phyloP scores from a whole-genome alignment of 2,329 filamentous ascomycete species.

The Scedosporium minutisporum region DNA sequence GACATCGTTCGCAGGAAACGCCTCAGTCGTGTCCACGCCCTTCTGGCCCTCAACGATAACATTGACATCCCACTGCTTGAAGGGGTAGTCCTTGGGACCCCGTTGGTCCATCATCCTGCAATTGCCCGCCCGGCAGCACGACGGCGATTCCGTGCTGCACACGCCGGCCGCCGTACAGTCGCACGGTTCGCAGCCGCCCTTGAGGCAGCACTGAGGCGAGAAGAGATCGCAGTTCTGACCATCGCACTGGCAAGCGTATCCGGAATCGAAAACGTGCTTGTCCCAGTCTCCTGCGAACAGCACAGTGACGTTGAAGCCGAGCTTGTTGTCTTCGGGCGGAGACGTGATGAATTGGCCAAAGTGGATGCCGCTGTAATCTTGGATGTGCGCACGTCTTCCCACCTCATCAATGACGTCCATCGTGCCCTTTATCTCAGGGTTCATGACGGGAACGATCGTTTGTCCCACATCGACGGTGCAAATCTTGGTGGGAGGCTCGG shows the following conservation, averaged over 20 bases:
- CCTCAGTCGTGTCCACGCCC: background rate
- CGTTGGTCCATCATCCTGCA: background rate
- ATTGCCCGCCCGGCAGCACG: background rate
- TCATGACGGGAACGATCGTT: slow-evolving; percentile 1
- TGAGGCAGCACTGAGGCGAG: slow-evolving; percentile 1
- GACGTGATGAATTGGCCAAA: slow-evolving; percentile 4
- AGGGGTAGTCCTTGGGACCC: background rate
- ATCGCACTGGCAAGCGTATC: slow-evolving; percentile 1
- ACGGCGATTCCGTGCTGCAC: background rate
- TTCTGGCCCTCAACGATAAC: slow-evolving; percentile 2
- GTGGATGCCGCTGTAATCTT: background rate
- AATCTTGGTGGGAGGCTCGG: background rate
- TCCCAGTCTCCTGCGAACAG: slow-evolving; percentile 3
- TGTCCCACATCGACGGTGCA: slow-evolving; percentile 1
- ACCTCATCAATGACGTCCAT: slow-evolving; percentile 3
- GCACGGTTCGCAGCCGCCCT: background rate
- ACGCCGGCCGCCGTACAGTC: background rate
- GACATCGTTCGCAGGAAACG: background rate
- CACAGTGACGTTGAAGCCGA: slow-evolving; percentile 4
- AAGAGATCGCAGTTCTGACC: slow-evolving; percentile 1
- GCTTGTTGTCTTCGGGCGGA: background rate
- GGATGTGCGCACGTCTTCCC: background rate
- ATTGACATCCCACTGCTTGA: slow-evolving; percentile 3
- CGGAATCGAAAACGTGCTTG: background rate
- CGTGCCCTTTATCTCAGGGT: slow-evolving; percentile 1